Base-by-base conservation (phyloP, 768 basidiomycete species). In the Gyrodon lividus region DNA sequence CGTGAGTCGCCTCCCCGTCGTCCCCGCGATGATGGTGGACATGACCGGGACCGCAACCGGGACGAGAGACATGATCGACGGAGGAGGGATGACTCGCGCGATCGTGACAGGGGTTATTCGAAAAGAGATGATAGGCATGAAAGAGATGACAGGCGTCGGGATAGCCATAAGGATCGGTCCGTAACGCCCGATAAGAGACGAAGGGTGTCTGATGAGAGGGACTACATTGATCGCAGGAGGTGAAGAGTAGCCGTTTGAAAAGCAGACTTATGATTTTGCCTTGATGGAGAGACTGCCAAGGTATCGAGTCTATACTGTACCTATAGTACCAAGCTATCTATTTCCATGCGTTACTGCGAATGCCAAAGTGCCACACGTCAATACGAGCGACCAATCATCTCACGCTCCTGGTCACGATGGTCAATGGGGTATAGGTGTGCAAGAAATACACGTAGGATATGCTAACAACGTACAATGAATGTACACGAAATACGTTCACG, bases 11-110 rank as follows among this genome's bases (percentile, higher is more conserved):
- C 55, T 13, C 61, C 61, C 23, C 68, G 59, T 17, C 58, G 54
- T 16, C 53, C 50, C 5, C 67, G 63, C 37, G 51, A 62, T 12
- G 57, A 54, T 23, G 7, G 44, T 24, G 53, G 56, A 26, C 68
- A 50, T 4, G 57, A 67, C 19, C 56, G 58, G 33, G 41, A 48
- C 17, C 26, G 43, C 8, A 48, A 59, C 8, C 39, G 61, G 35
- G 66, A 69, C 43, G 44, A 48, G 34, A 41, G 45, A 12, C 41
- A 46, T 48, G 68, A 61, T 14, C 66, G 56, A 30, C 67, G 62
- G 22, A 54, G 56, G 33, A 59, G 67, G 50, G 43, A 65, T 22
- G 59, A 67, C 24, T 58, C 64, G 34, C 66, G 61, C 24, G 60
- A 59, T 28, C 57, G 54, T 34, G 63, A 62, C 6, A 53, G 57